Evolutionary conservation across 2,329 filamentous ascomycete genomes (phyloP).

Genomic region (Microascus cirrosus): DNA sequence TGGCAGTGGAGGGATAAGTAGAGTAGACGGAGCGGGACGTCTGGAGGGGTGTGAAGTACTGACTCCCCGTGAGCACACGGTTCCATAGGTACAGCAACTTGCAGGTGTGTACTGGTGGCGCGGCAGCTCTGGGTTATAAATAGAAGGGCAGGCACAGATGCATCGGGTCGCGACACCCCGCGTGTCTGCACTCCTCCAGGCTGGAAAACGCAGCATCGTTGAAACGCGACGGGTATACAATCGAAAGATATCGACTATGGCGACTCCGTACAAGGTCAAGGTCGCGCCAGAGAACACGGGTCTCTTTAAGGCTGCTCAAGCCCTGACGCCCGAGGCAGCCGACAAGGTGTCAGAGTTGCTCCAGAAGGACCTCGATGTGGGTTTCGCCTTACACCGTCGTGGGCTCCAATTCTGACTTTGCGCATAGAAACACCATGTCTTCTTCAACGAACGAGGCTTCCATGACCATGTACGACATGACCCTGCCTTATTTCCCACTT

Average conservation of each 20-base stretch:
- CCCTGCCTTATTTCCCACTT: too few species aligned
- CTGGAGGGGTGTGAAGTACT: neutral
- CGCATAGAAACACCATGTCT: conserved; percentile 55
- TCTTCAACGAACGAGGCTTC: conserved; percentile 64
- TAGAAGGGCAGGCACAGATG: neutral
- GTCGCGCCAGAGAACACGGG: conserved; percentile 38
- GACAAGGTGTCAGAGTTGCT: conserved; percentile 54
- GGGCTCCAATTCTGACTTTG: neutral
- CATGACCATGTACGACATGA: conserved; percentile 60
- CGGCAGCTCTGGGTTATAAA: neutral
- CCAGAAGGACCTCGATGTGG: conserved; percentile 60
- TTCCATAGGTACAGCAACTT: neutral
- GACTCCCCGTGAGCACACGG: neutral
- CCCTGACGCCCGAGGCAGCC: conserved; percentile 47
- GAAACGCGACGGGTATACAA: neutral
- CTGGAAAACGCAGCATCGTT: neutral
- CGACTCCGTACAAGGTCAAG: conserved; percentile 34
- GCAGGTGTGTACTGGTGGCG: too few species aligned
- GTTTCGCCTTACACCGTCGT: neutral
- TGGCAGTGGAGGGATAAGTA: neutral
- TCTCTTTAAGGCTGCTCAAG: conserved; percentile 31
- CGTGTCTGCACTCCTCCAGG: neutral
- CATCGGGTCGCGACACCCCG: neutral
- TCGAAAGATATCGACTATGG: conserved; percentile 21
- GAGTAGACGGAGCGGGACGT: neutral